Conservation (phyloP, 2,329 filamentous ascomycete species). For the Aspergillus jensenii region DNA sequence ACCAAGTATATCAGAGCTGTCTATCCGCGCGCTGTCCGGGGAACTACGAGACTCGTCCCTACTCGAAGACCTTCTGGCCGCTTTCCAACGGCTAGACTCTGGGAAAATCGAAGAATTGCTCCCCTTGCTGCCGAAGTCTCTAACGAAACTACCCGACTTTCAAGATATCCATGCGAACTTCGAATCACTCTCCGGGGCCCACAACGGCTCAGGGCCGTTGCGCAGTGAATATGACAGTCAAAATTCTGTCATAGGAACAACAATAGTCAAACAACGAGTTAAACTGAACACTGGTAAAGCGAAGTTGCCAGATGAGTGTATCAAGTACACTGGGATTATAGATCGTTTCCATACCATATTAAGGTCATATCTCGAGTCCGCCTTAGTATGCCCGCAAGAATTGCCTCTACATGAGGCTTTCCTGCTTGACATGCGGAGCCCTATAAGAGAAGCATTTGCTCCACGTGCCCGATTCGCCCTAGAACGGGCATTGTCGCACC, state of each 20-base stretch:
- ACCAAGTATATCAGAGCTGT: slow-evolving; percentile 35
- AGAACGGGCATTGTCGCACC: slow-evolving; percentile 59
- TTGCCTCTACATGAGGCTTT: slow-evolving; percentile 59
- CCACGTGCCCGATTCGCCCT: slow-evolving; percentile 59
- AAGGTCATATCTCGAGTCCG: slow-evolving; percentile 45
- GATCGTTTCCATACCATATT: slow-evolving; percentile 48
- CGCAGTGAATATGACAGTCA: slow-evolving; percentile 75
- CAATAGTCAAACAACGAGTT: slow-evolving; percentile 60
- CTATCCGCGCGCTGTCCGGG: slow-evolving; percentile 47
- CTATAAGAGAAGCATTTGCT: slow-evolving; percentile 57
- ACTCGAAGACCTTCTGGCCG: slow-evolving; percentile 53
- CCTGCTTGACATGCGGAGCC: slow-evolving; percentile 58
- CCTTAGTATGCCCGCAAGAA: slow-evolving; percentile 50
- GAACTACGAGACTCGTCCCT: slow-evolving; percentile 53
- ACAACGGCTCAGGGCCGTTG: slow-evolving; percentile 53
- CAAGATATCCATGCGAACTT: slow-evolving; percentile 48
- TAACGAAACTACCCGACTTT: slow-evolving; percentile 38
- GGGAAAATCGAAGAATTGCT: slow-evolving; percentile 47
- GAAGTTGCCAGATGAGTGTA: slow-evolving; percentile 53
- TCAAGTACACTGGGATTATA: slow-evolving; percentile 56
- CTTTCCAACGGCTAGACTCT: slow-evolving; percentile 55
- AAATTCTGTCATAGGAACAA: slow-evolving; percentile 55
- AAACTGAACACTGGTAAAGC: slow-evolving; percentile 58
- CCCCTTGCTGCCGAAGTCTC: slow-evolving; percentile 32
- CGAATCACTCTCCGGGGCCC: slow-evolving; percentile 46